A percentile compares a stretch with the other conserved stretches of the same genome.
Conservation (phyloP, 2,329 filamentous ascomycete species). For the Arthrinium phaeospermum region DNA sequence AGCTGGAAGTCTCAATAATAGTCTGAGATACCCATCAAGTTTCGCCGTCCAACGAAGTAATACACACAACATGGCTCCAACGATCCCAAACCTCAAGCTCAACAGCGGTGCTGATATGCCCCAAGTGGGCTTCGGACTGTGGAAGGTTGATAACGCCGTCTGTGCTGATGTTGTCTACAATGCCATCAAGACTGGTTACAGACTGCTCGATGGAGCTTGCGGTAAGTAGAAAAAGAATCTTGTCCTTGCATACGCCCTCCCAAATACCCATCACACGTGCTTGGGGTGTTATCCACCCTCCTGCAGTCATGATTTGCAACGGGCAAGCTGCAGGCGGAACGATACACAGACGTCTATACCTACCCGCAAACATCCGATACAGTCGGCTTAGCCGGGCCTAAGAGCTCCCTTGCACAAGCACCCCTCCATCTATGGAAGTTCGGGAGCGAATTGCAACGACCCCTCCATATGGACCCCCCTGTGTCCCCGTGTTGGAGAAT, state of each 20-base stretch:
- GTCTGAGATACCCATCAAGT: neutral
- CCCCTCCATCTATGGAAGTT: neutral
- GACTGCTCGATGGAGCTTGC: slow-evolving; percentile 65
- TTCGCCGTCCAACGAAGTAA: neutral
- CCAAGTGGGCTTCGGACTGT: slow-evolving; percentile 78
- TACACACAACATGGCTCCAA: slow-evolving; percentile 24
- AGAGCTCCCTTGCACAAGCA: neutral
- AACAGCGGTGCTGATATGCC: slow-evolving; percentile 74
- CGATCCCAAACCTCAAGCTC: slow-evolving; percentile 61
- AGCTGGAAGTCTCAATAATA: neutral
- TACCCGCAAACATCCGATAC: neutral
- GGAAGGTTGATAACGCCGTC: slow-evolving; percentile 80
- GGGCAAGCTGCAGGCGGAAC: neutral
- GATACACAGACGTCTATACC: neutral
- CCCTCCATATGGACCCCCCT: slow-evolving; percentile 5
- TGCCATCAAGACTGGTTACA: slow-evolving; percentile 68
- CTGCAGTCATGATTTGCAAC: neutral
- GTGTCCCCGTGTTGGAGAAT: neutral
- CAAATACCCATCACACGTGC: neutral
- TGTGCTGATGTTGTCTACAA: slow-evolving; percentile 81
- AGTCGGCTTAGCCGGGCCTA: neutral
- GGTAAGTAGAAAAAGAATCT: slow-evolving; percentile 49
- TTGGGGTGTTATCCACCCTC: neutral
- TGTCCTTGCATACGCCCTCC: neutral
- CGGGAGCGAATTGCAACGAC: neutral